A percentile compares a stretch with the other conserved stretches of the same genome.
Evolutionary conservation across 2,329 filamentous ascomycete species (phyloP).

Genomic region (Colletotrichum tanaceti): DNA sequence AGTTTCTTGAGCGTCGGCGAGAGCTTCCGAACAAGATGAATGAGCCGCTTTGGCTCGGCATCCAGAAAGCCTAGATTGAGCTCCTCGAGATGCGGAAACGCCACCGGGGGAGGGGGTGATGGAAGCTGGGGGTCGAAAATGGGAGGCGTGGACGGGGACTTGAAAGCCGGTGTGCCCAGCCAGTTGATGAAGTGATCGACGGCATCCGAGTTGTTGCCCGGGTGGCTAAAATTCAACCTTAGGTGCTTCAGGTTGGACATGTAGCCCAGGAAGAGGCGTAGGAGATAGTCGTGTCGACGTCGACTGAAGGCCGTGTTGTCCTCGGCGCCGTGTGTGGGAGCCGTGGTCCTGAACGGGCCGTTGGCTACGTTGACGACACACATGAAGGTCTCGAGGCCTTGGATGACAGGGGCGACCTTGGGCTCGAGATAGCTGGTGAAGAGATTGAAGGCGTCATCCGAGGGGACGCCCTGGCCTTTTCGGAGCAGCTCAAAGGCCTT

Average conservation of each 20-base stretch:
- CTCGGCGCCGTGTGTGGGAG: neutral
- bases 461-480: constrained; percentile 48
- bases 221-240: constrained; percentile 60
- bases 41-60: constrained; percentile 47
- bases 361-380: constrained; percentile 46
- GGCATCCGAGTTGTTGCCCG: constrained; percentile 8
- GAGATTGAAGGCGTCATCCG: constrained; percentile 60
- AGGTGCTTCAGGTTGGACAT: constrained; percentile 61
- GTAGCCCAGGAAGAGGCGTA: constrained; percentile 54
- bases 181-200: constrained; percentile 52
- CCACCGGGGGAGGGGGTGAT: constrained; percentile 43
- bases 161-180: constrained; percentile 47
- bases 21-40: constrained; percentile 55
- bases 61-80: constrained; percentile 58
- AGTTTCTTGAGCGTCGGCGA: constrained; percentile 57
- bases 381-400: constrained; percentile 59
- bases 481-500: constrained; percentile 62
- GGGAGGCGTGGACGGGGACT: neutral
- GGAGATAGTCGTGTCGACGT: constrained; percentile 37
- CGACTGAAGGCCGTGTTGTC: constrained; percentile 1
- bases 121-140: constrained; percentile 17
- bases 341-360: neutral
- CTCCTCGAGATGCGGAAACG: constrained; percentile 51
- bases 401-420: constrained; percentile 55
- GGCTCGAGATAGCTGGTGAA: constrained; percentile 52